Conservation (phyloP, 441 rosid species). For the Theobroma grandiflorum region DNA sequence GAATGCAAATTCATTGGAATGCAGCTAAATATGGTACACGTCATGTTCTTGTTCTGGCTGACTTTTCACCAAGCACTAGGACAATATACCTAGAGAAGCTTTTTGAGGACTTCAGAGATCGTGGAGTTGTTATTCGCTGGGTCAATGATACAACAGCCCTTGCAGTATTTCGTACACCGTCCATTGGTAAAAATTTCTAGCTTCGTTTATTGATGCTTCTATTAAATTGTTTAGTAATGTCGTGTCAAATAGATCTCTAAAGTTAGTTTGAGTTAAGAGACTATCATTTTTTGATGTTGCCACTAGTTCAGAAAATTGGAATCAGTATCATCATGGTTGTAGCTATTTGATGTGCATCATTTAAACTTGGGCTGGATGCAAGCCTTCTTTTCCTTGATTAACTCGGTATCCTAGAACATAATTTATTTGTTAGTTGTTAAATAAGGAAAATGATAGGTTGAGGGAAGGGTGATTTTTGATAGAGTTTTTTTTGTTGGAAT, state of each 20-base stretch:
- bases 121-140: constrained; percentile 82
- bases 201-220: constrained; percentile 17
- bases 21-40: constrained; percentile 85
- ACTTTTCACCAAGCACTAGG: constrained; percentile 75
- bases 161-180: constrained; percentile 85
- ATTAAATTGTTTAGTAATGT: neutral
- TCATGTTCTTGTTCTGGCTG: constrained; percentile 85
- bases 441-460: constrained; percentile 4
- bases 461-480: neutral
- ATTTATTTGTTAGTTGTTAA: neutral
- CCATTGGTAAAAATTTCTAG: constrained; percentile 54
- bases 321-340: neutral
- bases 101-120: constrained; percentile 62
- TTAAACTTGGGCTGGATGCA: neutral
- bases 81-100: constrained; percentile 83
- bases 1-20: constrained; percentile 27
- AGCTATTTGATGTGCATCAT: neutral
- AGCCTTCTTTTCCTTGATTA: constrained; percentile 9
- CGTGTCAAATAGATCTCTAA: neutral
- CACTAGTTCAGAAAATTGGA: neutral
- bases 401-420: neutral
- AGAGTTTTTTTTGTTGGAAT: neutral
- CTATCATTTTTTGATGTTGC: neutral
- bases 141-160: constrained; percentile 91
- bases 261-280: neutral